Percentiles rank a stretch among this genome's conserved stretches.
Conservation (phyloP, 345 rosid genomes). For the Linum usitatissimum region DNA sequence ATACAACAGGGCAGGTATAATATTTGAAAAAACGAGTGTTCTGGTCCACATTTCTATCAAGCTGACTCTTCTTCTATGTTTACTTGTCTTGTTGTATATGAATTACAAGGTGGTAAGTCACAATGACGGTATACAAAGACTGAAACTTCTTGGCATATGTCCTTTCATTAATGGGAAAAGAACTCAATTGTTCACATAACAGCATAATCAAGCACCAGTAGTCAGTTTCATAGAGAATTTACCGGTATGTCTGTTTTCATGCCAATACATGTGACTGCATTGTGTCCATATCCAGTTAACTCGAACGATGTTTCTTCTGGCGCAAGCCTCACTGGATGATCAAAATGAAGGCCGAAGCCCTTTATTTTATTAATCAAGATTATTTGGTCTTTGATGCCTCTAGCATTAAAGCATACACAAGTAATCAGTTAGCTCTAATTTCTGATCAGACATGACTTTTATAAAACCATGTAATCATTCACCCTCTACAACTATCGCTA, state of each 20-base stretch:
- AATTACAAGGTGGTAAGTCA: background rate
- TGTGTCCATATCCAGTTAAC: conserved; percentile 75
- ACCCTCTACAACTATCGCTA: too few relatives aligned
- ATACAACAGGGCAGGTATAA: conserved; percentile 14
- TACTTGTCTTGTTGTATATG: background rate
- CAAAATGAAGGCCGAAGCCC: background rate
- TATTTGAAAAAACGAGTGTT: background rate
- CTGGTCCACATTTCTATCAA: background rate
- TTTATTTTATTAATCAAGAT: too few relatives aligned
- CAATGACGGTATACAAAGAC: background rate
- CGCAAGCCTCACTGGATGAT: conserved; percentile 80
- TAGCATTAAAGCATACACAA: too few relatives aligned
- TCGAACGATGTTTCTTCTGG: conserved; percentile 63
- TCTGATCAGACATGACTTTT: too few relatives aligned
- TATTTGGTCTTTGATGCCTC: too few relatives aligned
- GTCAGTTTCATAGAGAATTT: conserved; percentile 17
- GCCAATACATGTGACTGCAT: conserved; percentile 78
- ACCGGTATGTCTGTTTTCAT: conserved; percentile 78
- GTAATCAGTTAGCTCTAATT: too few relatives aligned
- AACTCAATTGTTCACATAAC: background rate
- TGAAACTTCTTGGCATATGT: background rate
- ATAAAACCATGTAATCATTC: too few relatives aligned
- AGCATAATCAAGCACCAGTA: conserved; percentile 2
- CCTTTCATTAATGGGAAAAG: background rate
- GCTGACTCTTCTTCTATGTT: background rate